Percentiles rank a stretch among this genome's conserved stretches.
Conservation (phyloP, 2,329 filamentous ascomycete species). For the Fusarium mexicanum region DNA sequence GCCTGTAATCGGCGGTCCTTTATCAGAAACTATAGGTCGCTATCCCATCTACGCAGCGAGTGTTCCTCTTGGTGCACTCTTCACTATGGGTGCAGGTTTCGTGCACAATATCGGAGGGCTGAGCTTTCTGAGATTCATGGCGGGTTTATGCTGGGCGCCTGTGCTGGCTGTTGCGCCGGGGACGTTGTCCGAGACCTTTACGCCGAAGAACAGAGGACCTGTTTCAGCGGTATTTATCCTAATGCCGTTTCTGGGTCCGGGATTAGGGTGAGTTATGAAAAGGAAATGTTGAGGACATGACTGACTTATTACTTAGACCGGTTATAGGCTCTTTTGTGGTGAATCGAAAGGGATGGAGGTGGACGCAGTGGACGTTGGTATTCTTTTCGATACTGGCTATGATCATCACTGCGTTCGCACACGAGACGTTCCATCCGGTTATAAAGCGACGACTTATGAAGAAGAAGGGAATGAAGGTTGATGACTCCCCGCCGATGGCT, state of each 20-base stretch:
- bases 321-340: slow-evolving; percentile 60
- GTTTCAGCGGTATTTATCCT: slow-evolving; percentile 59
- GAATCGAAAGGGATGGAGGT: slow-evolving; percentile 59
- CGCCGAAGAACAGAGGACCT: slow-evolving; percentile 52
- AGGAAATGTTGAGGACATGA: fast-evolving
- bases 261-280: slow-evolving; percentile 54
- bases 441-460: slow-evolving; percentile 53
- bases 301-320: slow-evolving; percentile 46
- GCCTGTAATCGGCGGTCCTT: slow-evolving; percentile 66
- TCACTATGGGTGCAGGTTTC: slow-evolving; percentile 65
- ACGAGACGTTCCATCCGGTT: slow-evolving; percentile 68
- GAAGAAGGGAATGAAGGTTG: slow-evolving; percentile 46
- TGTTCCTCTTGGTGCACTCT: slow-evolving; percentile 60
- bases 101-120: slow-evolving; percentile 61
- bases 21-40: slow-evolving; percentile 68
- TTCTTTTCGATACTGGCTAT: slow-evolving; percentile 56
- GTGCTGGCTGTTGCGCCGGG: slow-evolving; percentile 61
- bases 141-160: slow-evolving; percentile 61
- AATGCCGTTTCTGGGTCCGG: slow-evolving; percentile 63
- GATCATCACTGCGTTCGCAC: slow-evolving; percentile 51
- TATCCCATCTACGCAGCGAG: slow-evolving; percentile 60
- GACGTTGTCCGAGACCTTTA: slow-evolving; percentile 60
- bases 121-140: slow-evolving; percentile 65
- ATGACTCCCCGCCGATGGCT: slow-evolving; percentile 36
- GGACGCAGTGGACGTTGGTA: slow-evolving; percentile 62